Conservation (phyloP, 345 rosid genomes). For the Eucalyptus curtisii region DNA sequence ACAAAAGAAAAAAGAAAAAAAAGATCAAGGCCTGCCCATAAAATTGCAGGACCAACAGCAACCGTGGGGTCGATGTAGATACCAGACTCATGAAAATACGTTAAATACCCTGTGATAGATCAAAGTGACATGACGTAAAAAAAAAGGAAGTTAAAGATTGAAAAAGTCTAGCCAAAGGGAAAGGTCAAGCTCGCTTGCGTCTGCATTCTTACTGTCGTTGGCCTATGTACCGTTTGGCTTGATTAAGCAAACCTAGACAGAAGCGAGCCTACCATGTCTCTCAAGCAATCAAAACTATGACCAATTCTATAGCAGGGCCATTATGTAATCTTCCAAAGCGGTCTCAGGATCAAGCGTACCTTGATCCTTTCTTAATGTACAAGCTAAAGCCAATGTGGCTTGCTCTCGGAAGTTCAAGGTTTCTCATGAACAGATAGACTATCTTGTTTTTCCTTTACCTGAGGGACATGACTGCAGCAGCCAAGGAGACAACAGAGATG, state of each 20-base stretch:
- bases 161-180: background rate
- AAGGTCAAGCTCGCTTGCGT: background rate
- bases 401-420: background rate
- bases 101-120: background rate
- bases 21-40: background rate
- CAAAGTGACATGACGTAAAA: background rate
- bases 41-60: background rate
- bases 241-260: background rate
- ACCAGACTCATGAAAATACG: background rate
- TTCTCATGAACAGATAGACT: background rate
- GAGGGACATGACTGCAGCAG: constrained; percentile 84
- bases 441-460: constrained; percentile 8
- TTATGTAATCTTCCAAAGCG: background rate
- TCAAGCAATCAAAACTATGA: background rate
- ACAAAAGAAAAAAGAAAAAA: background rate
- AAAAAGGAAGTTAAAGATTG: background rate
- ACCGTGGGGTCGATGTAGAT: background rate
- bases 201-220: background rate
- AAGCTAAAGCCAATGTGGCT: background rate
- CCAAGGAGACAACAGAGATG: constrained; percentile 42
- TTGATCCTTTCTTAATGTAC: background rate
- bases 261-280: background rate
- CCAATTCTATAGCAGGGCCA: background rate
- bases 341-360: background rate
- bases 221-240: background rate